Evolutionary conservation across 2,329 filamentous ascomycete genomes (phyloP), one percentile per base, ranked within the genome.

Genomic region (Colletotrichum acutatum): DNA sequence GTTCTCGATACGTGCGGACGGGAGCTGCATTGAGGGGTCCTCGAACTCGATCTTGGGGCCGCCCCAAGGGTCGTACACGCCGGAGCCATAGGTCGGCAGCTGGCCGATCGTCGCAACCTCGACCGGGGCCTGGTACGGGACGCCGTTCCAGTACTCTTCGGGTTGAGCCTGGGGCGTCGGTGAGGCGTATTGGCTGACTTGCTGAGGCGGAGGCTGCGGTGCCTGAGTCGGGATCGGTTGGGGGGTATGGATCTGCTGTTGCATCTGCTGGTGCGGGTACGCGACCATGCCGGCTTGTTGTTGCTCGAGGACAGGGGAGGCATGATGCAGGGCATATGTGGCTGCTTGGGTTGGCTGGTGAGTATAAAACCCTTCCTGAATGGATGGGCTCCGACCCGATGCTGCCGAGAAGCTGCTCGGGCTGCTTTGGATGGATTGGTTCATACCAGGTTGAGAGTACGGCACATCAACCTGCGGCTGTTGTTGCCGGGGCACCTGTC

Each of bases 21-120:
- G 90, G 80, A 91, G 84, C 79, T 90, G 89, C 82, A 91, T 86
- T 11, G 86, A 84, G 24, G 87, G 84, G 74, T 91, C 89, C 53
- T 89, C 88, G 69, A 86, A 90, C 75, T 91, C 89, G 28, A 89
- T 81, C 82, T 91, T 91, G 54, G 85, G 83, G 24, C 69, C 67
- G 16, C 78, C 81, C 85, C 89, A 91, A 1, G 87, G 80, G 75
- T 89, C 87, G 75, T 87, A 88, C 19, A 88, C 82, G n/a, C 82
- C 83, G 22, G 85, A 82, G 6, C 84, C 84, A 71, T 86, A 90
- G 7, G 85, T 81, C 14, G 87, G 86, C 5, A 89, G 76, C 74
- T 87, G 85, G 22, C 88, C 85, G 66, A 90, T 89, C 59, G 86
- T 87, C 57, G 86, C 80, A 56, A 90, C 87, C 78, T 89, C 89